Evolutionary conservation across 495 filamentous ascomycete genomes (phyloP).

Genomic region (Lentithecium fluviatile): DNA sequence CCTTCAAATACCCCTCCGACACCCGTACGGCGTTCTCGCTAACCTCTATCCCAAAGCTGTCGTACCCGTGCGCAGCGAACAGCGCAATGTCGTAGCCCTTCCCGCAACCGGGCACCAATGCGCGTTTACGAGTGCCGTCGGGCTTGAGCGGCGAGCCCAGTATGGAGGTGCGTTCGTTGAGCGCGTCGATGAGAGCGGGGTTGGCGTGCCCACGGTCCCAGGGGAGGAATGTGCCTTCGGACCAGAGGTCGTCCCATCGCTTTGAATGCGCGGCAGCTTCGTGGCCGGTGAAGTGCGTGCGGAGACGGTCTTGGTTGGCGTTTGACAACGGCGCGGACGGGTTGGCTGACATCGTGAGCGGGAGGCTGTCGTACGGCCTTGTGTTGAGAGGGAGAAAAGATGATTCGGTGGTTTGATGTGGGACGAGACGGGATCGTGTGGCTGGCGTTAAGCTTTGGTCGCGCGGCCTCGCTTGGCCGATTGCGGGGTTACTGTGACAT

Average conservation of each 20-base stretch:
- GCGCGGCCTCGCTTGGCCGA: too few species aligned
- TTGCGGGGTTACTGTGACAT: too few species aligned
- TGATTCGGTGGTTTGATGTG: too few species aligned
- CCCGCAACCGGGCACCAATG: slow-evolving; percentile 64
- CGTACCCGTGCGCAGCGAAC: slow-evolving; percentile 67
- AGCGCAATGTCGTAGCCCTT: slow-evolving; percentile 72
- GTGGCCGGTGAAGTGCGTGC: slow-evolving; percentile 33
- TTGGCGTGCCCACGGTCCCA: slow-evolving; percentile 69
- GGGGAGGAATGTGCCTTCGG: slow-evolving; percentile 58
- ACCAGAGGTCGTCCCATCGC: slow-evolving; percentile 64
- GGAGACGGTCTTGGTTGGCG: slow-evolving; percentile 34
- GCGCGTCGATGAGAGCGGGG: slow-evolving; percentile 63
- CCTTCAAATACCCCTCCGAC: slow-evolving; percentile 37
- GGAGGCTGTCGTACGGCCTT: not conserved
- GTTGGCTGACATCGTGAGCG: not conserved
- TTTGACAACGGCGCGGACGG: not conserved
- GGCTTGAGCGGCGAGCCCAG: slow-evolving; percentile 47
- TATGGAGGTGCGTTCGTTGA: slow-evolving; percentile 50
- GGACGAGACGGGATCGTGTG: too few species aligned
- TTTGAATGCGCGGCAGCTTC: slow-evolving; percentile 19
- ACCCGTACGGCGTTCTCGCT: slow-evolving; percentile 56
- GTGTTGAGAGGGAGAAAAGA: too few species aligned
- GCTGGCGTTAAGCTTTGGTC: too few species aligned
- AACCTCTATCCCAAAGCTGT: slow-evolving; percentile 71
- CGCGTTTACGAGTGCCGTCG: slow-evolving; percentile 44